These are phyloP conservation scores for Diaporthe sp. DNA, from an alignment of 2,329 filamentous ascomycete species.

Conservation along the genomic window DNA sequence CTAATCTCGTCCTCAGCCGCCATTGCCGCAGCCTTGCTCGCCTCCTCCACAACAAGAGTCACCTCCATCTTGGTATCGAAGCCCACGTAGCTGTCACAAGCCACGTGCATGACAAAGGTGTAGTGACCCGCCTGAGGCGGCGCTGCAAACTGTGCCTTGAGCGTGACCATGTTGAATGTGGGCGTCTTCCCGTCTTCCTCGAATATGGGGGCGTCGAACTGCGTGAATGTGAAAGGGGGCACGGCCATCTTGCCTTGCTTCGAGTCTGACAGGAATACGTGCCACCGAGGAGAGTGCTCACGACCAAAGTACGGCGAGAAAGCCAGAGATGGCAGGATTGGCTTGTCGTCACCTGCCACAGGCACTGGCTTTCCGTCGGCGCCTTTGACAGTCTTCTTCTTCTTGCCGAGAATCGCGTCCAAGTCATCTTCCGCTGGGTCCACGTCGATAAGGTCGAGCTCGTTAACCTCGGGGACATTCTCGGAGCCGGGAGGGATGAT, in stretches of 20 bases:
- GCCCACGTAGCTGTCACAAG: conserved; percentile 95
- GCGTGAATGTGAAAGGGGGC: conserved; percentile 93
- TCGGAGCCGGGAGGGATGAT: conserved; percentile 89
- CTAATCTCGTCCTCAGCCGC: conserved; percentile 94
- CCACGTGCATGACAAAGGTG: conserved; percentile 92
- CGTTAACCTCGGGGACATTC: conserved; percentile 80
- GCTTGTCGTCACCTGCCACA: conserved; percentile 67
- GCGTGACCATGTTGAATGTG: conserved; percentile 94
- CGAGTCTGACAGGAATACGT: conserved; percentile 93
- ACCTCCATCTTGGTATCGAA: conserved; percentile 95
- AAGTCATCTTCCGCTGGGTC: conserved; percentile 95
- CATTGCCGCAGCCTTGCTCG: conserved; percentile 84
- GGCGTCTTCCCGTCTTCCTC: conserved; percentile 81
- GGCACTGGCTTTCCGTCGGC: conserved; percentile 68
- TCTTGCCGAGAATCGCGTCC: conserved; percentile 84
- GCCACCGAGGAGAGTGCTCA: conserved; percentile 91
- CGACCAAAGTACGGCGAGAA: conserved; percentile 92
- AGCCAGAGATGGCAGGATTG: conserved; percentile 84
- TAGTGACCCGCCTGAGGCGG: conserved; percentile 94
- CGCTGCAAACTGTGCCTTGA: conserved; percentile 97
- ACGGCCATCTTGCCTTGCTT: conserved; percentile 97
- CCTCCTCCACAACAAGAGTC: conserved; percentile 89
- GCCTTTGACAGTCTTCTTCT: conserved; percentile 76
- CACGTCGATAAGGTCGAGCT: conserved; percentile 87
- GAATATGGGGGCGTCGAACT: conserved; percentile 91